Evolutionary conservation across 345 rosid genomes (phyloP), one percentile per base, ranked within the genome.

Genomic region (Lepidium didymum): DNA sequence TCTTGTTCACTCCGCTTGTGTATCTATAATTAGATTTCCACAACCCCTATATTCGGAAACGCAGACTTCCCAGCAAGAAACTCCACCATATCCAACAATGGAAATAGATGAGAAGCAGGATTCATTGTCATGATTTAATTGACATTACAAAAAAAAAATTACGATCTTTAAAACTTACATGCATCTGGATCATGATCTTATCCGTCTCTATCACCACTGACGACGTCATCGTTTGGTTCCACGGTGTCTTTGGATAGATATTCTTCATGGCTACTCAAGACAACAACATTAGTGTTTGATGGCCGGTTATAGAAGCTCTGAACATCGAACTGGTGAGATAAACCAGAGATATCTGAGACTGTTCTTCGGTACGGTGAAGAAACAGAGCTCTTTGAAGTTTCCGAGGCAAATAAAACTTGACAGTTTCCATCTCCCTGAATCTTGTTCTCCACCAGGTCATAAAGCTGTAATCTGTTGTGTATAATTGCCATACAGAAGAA

Each of bases 361-460:
- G 87, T 90, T 77, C 91, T 67, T 63, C 81, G 72, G 61, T 83
- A 81, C 37, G 73, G 45, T 11, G 82, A 91, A 23, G 89, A 91
- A 10, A 78, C 87, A 18, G 82, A 79, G 27, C 85, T 82, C 41
- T 72, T 68, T 2, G 88, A 86, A 40, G 87, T 83, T 75, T 70
- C 96, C 31, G 81, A 35, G 41, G 25, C 23, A 56, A 82, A 64
- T 14, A 64, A 23, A 53, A 87, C 86, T 86, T 87, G 90, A 72
- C 92, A 87, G 57, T 85, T 85, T 34, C 90, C 89, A 75, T 85
- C 92, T 29, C 86, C 92, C 76, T 74, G 71, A 78, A 84, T 83
- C 83, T 84, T 87, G 50, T 62, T 75, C 81, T 85, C 94, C 14
- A 87, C 83, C 57, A 87, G 63, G 67, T 81, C 83, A 78, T 84